Evolutionary conservation across 805 yeast genomes (phyloP).

Genomic region (Saccharomycopsis babjevae): DNA sequence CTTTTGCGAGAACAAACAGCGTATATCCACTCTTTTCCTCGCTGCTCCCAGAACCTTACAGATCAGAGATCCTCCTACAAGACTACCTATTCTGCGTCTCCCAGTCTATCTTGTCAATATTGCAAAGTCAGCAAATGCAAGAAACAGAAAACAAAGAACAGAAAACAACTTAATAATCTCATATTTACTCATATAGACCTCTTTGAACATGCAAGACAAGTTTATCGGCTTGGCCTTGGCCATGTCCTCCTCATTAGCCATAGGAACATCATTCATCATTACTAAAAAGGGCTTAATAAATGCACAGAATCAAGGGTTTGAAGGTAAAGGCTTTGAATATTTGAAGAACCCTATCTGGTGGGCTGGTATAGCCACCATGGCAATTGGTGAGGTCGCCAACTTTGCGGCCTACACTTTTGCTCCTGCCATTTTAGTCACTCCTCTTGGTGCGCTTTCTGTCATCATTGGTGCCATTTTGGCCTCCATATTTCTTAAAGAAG

Average conservation of each 20-base stretch:
- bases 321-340: constrained; percentile 69
- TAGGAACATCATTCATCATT: constrained; percentile 81
- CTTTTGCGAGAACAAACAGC: no score
- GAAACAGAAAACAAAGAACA: no score
- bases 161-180: no score
- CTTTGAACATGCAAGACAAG: constrained; percentile 54
- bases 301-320: constrained; percentile 54
- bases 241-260: constrained; percentile 76
- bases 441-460: constrained; percentile 82
- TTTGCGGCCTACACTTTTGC: constrained; percentile 95
- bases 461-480: constrained; percentile 90
- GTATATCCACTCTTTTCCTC: no score
- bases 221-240: constrained; percentile 85
- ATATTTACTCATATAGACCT: not conserved
- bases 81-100: no score
- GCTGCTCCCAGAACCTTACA: no score
- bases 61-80: no score
- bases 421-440: constrained; percentile 86
- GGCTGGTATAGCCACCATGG: constrained; percentile 88
- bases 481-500: constrained; percentile 73
- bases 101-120: no score
- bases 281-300: constrained; percentile 79
- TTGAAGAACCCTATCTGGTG: constrained; percentile 85
- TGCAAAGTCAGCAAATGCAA: no score
- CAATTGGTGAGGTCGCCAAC: constrained; percentile 82